Conservation (phyloP, 805 yeast genomes). For the Wickerhamiella spandovensis region DNA sequence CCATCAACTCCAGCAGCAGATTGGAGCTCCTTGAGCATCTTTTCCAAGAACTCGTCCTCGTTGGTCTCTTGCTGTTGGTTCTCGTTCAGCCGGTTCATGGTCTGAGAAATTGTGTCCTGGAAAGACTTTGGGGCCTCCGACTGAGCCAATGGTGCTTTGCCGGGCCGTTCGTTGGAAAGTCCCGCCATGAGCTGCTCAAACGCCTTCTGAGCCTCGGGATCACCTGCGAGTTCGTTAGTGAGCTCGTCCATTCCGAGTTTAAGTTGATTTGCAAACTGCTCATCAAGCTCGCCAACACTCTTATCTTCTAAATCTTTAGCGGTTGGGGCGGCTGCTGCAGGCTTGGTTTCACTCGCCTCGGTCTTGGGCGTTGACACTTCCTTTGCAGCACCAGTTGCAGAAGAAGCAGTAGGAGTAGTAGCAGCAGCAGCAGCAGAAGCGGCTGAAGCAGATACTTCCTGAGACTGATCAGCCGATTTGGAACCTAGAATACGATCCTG, state of each 20-base stretch:
- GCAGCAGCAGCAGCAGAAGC: background rate
- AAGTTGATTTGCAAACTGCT: constrained; percentile 28
- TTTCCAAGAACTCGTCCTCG: constrained; percentile 40
- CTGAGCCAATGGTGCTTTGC: background rate
- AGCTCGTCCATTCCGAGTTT: constrained; percentile 31
- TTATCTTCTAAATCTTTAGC: too few relatives aligned
- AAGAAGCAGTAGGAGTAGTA: background rate
- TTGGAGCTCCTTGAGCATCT: constrained; percentile 50
- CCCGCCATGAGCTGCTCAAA: constrained; percentile 33
- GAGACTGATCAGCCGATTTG: constrained; percentile 26
- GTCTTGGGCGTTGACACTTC: background rate
- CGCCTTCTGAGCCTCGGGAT: constrained; percentile 39
- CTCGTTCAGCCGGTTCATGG: constrained; percentile 66
- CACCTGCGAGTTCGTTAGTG: constrained; percentile 35
- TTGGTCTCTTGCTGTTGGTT: constrained; percentile 57
- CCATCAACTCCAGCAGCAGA: constrained; percentile 24
- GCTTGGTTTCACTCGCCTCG: background rate
- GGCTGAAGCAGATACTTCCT: background rate
- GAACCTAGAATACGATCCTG: constrained; percentile 39
- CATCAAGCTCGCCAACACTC: constrained; percentile 23
- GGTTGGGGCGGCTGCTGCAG: too few relatives aligned
- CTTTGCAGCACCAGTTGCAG: background rate
- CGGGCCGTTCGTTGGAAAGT: constrained; percentile 10
- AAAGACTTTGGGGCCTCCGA: constrained; percentile 24
- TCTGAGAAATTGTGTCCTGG: constrained; percentile 63